Base-by-base conservation (phyloP, 768 basidiomycete genomes). In the Leccinum rimulosum region DNA sequence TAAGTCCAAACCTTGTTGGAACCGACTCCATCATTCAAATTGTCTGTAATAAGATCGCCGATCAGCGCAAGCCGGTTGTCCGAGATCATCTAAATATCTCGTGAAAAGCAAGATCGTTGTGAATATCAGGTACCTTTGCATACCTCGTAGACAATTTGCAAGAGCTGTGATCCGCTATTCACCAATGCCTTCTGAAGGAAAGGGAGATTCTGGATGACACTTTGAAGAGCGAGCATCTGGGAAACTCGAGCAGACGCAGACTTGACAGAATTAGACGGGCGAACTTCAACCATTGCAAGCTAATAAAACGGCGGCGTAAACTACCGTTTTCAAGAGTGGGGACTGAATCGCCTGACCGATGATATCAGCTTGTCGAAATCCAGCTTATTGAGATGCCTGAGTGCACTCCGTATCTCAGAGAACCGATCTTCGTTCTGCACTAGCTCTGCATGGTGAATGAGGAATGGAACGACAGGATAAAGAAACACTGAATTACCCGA, bases 331-430 rank as follows among this genome's bases (percentile, higher is more conserved):
- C 31, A 31, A 3, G 53, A 6, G 40, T 4, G 2, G 47, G 11
- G 7, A 22, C 25, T 27, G 35, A 14, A 3, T 22, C 33, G 6
- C 62, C 78, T 59, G 66, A 88, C 90, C 28, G 83, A 83, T 50
- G 82, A 84, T 36, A 93, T 88, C 7, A 97, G 75, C 68, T 90
- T 95, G 72, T 98, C 95, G 28, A 96, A 82, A 66, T 98, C 96
- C 70, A 91, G 78, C 67, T 89, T 88, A 69, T 90, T 86, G 55
- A 94, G 73, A 2, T 79, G 72, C 70, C 85, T 88, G 49, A 95
- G 77, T 0, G 86, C 88, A 60, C 84, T 82, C 55, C 86, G 81
- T 49, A 91, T 75, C 33, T 85, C 81, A 3, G 79, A 84, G 66
- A 88, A 93, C 35, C 78, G 79, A 54, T 91, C 89, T 73, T 95